Evolutionary conservation across 306 rosid species (phyloP).

Genomic region (Vigna mungo): DNA sequence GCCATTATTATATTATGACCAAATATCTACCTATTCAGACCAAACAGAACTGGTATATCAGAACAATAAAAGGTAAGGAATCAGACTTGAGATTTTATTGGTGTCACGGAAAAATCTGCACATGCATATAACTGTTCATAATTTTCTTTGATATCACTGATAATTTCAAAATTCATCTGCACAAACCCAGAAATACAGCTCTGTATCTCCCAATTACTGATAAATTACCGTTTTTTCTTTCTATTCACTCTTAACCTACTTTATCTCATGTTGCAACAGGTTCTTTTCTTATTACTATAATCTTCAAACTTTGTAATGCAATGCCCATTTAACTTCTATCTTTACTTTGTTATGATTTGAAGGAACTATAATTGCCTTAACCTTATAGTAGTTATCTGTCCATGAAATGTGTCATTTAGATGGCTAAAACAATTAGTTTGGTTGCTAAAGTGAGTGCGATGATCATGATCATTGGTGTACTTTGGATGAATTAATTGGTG

Average conservation of each 20-base stretch:
- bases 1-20: neutral
- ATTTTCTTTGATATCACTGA: slow-evolving; percentile 14
- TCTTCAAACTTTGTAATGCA: slow-evolving; percentile 19
- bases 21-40: neutral
- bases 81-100: neutral
- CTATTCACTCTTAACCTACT: neutral
- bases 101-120: slow-evolving; percentile 2
- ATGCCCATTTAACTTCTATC: slow-evolving; percentile 24
- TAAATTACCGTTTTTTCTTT: neutral
- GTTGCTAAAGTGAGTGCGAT: neutral
- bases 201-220: neutral
- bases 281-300: neutral
- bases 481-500: neutral
- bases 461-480: neutral
- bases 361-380: slow-evolving; percentile 23
- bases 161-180: slow-evolving; percentile 12
- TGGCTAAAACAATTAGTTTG: neutral
- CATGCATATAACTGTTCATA: neutral
- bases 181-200: slow-evolving; percentile 16
- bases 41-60: slow-evolving; percentile 15
- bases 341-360: slow-evolving; percentile 7
- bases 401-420: slow-evolving; percentile 10
- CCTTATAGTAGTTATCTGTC: neutral
- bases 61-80: neutral
- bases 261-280: neutral